Conservation (phyloP, 768 basidiomycete species). For the Auricularia auricula-judae region DNA sequence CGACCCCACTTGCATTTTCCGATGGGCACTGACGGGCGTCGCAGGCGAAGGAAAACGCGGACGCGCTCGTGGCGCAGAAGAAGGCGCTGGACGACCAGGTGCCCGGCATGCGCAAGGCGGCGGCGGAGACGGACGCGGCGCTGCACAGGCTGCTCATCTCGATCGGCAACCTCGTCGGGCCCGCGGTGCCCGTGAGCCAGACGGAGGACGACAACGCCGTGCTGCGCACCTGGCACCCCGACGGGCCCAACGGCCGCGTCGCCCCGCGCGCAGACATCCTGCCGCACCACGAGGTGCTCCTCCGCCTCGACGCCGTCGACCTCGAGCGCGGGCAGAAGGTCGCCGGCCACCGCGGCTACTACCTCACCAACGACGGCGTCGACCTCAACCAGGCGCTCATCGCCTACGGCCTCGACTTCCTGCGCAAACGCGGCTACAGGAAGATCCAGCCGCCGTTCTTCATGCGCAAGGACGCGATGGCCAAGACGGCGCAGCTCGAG, state of each 20-base stretch:
- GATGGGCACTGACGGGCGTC: slow-evolving; percentile 1
- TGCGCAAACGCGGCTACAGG: slow-evolving; percentile 72
- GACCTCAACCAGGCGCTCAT: slow-evolving; percentile 96
- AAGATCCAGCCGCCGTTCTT: slow-evolving; percentile 97
- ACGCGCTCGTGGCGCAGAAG: slow-evolving; percentile 78
- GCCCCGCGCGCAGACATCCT: slow-evolving; percentile 67
- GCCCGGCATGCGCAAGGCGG: slow-evolving; percentile 61
- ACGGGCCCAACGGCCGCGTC: slow-evolving; percentile 60
- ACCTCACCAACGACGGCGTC: slow-evolving; percentile 88
- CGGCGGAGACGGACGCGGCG: slow-evolving; percentile 64
- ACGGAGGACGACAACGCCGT: slow-evolving; percentile 94
- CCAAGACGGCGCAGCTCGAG: slow-evolving; percentile 93
- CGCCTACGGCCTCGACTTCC: slow-evolving; percentile 87
- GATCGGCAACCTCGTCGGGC: slow-evolving; percentile 57
- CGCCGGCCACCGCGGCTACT: slow-evolving; percentile 92
- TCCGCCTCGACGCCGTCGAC: slow-evolving; percentile 91
- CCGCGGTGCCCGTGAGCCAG: slow-evolving; percentile 70
- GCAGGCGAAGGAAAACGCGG: slow-evolving; percentile 85
- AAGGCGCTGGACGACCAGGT: slow-evolving; percentile 76
- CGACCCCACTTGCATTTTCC: not conserved
- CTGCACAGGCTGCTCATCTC: slow-evolving; percentile 19
- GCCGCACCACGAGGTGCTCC: slow-evolving; percentile 95
- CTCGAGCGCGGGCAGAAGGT: slow-evolving; percentile 94
- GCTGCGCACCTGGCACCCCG: slow-evolving; percentile 77
- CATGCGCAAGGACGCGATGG: slow-evolving; percentile 97